Evolutionary conservation across 164 flowering plant species (phyloP), one percentile per base, ranked within the genome.

Genomic region (Aristolochia contorta): DNA sequence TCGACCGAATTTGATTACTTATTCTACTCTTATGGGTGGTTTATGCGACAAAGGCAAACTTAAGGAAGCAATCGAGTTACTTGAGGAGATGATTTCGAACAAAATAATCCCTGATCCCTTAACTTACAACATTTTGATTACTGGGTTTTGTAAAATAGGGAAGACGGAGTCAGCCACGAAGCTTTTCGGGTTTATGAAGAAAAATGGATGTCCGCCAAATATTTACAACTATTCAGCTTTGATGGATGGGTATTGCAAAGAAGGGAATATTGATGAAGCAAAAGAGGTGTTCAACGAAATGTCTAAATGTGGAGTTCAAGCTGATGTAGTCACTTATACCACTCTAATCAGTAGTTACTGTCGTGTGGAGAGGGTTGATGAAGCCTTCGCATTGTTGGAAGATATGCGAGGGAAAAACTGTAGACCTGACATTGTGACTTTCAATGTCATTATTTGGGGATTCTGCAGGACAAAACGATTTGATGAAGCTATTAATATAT

Each of bases 51-150:
- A 58, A 52, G 88, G 86, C 51, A 79, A 70, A 60, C 69, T 90
- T 16, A 64, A 77, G 68, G 91, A 90, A 63, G 99, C 99, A 3
- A 21, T 86, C n/a, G 75, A 82, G 16, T 55, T 93, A 67, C 88
- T 93, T 66, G 99, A 93, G 75, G 84, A 86, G 55, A 93, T 93
- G 96, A 72, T 93, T 23, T 77, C 91, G 0, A 76, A 77, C 71
- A 80, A 77, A 25, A 84, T 93, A 18, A 25, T 77, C 22, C 97
- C 99, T 0, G 99, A 93, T 72, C 76, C 80, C 1, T 60, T 88
- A 21, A 86, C 96, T 27, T 90, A 86, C 60, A 86, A 86, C 71
- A 69, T 78, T 55, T 63, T 90, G 71, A 88, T 93, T 23, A 72
- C 74, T 67, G 97, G 96, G 13, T 93, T 93, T 65, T 93, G 91